These are phyloP conservation scores for Diaporthe amygdali DNA, from an alignment of 2,329 filamentous ascomycete species.

Conservation along the genomic window DNA sequence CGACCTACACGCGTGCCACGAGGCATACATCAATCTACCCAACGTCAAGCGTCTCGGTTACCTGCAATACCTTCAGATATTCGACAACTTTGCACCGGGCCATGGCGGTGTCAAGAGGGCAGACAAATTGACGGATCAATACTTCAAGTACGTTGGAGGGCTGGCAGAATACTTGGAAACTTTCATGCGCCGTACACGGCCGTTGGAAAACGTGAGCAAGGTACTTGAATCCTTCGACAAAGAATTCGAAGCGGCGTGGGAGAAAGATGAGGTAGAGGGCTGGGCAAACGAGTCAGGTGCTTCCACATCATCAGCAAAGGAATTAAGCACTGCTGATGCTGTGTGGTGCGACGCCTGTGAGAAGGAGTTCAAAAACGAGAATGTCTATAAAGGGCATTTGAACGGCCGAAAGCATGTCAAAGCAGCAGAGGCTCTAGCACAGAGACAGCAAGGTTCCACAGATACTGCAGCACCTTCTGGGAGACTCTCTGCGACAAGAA, in stretches of 20 bases:
- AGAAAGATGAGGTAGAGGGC: conserved; percentile 76
- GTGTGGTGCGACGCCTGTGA: conserved; percentile 92
- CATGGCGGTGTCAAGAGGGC: conserved; percentile 75
- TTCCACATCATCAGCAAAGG: conserved; percentile 39
- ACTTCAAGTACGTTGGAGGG: conserved; percentile 86
- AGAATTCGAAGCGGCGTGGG: conserved; percentile 86
- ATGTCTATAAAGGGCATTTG: conserved; percentile 90
- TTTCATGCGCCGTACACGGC: conserved; percentile 84
- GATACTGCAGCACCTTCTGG: conserved; percentile 29
- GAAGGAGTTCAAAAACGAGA: conserved; percentile 94
- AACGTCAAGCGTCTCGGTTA: conserved; percentile 86
- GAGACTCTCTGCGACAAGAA: conserved; percentile 28
- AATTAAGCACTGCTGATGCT: conserved; percentile 59
- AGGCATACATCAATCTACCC: conserved; percentile 88
- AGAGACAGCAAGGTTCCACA: conserved; percentile 46
- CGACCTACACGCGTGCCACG: conserved; percentile 83
- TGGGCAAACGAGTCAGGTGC: conserved; percentile 69
- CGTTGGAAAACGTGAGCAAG: conserved; percentile 84
- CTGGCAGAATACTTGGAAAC: conserved; percentile 84
- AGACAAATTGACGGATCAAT: conserved; percentile 90
- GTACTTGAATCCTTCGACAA: conserved; percentile 77
- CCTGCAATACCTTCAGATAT: conserved; percentile 88
- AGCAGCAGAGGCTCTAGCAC: conserved; percentile 71
- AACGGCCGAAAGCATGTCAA: conserved; percentile 92
- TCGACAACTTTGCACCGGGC: conserved; percentile 83